Evolutionary conservation across 2,329 filamentous ascomycete genomes (phyloP), one percentile per base, ranked within the genome.

Genomic region (Aspergillus persii): DNA sequence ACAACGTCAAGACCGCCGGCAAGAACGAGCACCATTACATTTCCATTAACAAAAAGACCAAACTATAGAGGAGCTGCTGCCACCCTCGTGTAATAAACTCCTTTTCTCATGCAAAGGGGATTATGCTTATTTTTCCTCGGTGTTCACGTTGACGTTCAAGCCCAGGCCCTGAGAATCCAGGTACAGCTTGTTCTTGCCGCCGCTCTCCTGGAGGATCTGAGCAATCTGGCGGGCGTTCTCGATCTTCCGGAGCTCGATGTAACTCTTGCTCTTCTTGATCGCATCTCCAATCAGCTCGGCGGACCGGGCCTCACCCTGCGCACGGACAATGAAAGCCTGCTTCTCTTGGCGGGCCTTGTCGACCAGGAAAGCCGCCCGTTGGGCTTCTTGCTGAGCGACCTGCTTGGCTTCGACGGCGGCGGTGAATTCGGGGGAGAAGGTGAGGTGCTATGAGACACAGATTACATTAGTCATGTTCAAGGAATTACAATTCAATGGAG

Each of bases 271-370:
- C 89, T 98, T 99, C 91, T 98, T 99, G 87, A 99, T 96, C 62
- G 95, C 95, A 55, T 99, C 95, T 79, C 95, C 95, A 72, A 99
- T 97, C 65, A 99, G 88, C 81, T 99, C 93, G 50, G 95, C 95
- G 44, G 95, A 98, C 66, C 95, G 91, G 53, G 95, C 95, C 82
- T 99, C 95, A 92, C 95, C 95, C 87, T 98, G 95, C 3, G 95
- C 95, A 80, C 92, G 92, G 74, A 99, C 95, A 57, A 99, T 92
- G 82, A 93, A 97, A 70, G 95, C 95, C 81, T 99, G 95, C 84
- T 99, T 99, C 85, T 99, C 95, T 80, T 99, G 95, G 68, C 95
- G 89, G 56, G 95, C 95, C 83, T 98, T 97, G 87, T 99, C 95
- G 67, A 99, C 95, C 54, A 99, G 84, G 81, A 99, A 99, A 61